Evolutionary conservation across 208 protist genomes (phyloP).

Genomic region (Polymyxa betae): DNA sequence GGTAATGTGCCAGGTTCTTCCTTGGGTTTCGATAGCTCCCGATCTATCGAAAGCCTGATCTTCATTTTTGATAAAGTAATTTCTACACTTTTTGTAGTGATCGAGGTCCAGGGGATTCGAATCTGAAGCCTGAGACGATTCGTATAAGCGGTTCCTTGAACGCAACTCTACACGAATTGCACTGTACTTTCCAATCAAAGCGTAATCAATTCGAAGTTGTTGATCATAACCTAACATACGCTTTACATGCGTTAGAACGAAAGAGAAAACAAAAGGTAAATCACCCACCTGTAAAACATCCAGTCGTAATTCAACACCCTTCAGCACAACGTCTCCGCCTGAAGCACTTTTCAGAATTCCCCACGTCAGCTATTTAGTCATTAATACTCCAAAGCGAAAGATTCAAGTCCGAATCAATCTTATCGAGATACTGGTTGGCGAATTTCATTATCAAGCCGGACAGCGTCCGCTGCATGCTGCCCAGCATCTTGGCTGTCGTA

Average conservation of each 20-base stretch:
- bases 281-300: background rate
- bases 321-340: background rate
- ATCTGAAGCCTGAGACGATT: background rate
- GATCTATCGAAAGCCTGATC: background rate
- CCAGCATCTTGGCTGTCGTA: background rate
- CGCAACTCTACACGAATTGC: background rate
- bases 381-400: background rate
- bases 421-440: background rate
- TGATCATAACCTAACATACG: too few relatives aligned
- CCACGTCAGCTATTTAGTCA: background rate
- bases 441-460: background rate
- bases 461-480: background rate
- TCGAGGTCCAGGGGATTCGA: background rate
- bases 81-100: background rate
- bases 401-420: constrained; percentile 5
- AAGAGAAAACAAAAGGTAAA: background rate
- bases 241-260: too few relatives aligned
- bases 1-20: too few relatives aligned
- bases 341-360: background rate
- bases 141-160: background rate
- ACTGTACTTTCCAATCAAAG: background rate
- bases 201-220: constrained; percentile 2
- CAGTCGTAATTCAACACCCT: background rate
- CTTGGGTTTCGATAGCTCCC: background rate
- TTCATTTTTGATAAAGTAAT: background rate